Conservation (phyloP, 78 protist species). For the Dictyostelium capitatum region DNA sequence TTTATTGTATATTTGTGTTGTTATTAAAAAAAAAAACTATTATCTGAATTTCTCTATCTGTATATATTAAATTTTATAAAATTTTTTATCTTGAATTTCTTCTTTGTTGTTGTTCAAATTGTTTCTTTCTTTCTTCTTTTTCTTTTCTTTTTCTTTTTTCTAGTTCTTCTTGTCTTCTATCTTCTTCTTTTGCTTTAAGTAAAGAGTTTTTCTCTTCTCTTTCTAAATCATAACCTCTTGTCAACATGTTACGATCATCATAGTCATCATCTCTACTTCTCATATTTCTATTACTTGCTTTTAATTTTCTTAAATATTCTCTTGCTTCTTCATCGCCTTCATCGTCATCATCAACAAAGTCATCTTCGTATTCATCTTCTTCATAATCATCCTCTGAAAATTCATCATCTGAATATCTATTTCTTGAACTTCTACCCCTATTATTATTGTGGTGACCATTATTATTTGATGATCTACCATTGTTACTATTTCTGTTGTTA, state of each 20-base stretch:
- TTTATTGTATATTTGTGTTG: background rate
- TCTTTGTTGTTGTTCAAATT: background rate
- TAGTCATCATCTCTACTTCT: background rate
- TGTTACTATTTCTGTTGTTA: background rate
- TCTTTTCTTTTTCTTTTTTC: background rate
- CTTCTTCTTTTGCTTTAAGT: background rate
- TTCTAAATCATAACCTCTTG: background rate
- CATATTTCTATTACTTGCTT: background rate
- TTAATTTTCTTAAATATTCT: background rate
- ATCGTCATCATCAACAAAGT: background rate
- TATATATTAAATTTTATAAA: too few species aligned
- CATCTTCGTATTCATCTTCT: background rate
- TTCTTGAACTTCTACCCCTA: background rate
- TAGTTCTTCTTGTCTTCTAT: background rate
- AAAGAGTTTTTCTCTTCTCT: conserved; percentile 1
- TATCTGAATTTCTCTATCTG: too few species aligned
- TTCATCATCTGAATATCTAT: background rate
- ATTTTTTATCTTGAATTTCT: background rate
- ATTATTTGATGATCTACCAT: background rate
- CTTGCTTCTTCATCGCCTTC: background rate
- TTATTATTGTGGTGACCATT: background rate
- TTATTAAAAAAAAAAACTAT: background rate
- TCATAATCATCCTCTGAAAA: background rate
- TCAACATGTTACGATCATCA: background rate
- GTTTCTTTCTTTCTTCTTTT: conserved; percentile 14